Conservation (phyloP, 352 stramenopile species). For the Globisporangium okanoganense region DNA sequence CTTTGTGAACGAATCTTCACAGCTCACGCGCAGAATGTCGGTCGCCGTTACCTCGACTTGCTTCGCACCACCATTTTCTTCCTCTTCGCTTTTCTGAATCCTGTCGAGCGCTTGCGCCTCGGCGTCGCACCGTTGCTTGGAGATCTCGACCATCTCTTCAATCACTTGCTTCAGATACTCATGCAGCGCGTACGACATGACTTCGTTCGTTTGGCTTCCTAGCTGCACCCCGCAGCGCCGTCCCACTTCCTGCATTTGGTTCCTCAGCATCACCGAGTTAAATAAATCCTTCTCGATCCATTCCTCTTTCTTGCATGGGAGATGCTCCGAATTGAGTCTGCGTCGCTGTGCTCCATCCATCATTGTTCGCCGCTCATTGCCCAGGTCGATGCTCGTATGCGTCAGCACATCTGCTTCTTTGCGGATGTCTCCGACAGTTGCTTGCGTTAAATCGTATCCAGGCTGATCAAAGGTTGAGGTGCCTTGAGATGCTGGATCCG, state of each 20-base stretch:
- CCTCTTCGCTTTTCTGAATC: constrained; percentile 38
- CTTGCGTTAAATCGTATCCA: constrained; percentile 53
- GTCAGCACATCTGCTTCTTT: constrained; percentile 83
- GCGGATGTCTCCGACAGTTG: constrained; percentile 66
- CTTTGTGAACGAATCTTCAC: constrained; percentile 71
- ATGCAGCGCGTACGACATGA: constrained; percentile 81
- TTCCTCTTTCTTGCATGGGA: constrained; percentile 70
- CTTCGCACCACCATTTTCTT: constrained; percentile 13
- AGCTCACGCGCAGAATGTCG: constrained; percentile 83
- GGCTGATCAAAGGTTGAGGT: constrained; percentile 24
- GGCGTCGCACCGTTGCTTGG: constrained; percentile 68
- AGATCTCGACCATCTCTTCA: constrained; percentile 82
- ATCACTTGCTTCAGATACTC: constrained; percentile 86
- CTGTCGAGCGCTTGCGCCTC: constrained; percentile 44
- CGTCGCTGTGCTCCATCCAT: constrained; percentile 48
- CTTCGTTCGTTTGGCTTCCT: constrained; percentile 56
- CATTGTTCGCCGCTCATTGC: constrained; percentile 74
- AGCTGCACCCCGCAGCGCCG: constrained; percentile 49
- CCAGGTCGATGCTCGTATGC: constrained; percentile 76
- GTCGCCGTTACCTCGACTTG: constrained; percentile 61
- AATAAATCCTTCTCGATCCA: constrained; percentile 85
- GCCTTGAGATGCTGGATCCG: constrained; percentile 23
- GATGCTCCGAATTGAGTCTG: constrained; percentile 33
- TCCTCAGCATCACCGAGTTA: constrained; percentile 50
- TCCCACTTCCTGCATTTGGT: constrained; percentile 50